A percentile compares a stretch with the other conserved stretches of the same genome.
phyloP scores from a whole-genome alignment of 1,284 basidiomycete species.

The Dichomitus squalens region DNA sequence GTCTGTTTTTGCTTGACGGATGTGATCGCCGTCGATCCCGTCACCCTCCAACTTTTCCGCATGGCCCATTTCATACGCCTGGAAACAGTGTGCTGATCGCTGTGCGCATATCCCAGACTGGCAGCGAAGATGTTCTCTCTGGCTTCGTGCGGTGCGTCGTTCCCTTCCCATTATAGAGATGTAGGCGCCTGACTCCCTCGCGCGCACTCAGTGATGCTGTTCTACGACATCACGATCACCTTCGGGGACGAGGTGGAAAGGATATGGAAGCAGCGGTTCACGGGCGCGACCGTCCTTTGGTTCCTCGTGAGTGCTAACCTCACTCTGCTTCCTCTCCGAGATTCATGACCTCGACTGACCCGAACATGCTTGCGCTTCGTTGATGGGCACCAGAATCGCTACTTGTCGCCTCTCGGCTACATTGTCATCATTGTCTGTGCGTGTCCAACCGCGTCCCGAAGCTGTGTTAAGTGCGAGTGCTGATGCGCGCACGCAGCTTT shows the following conservation, averaged over 20 bases:
- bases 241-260: conserved; percentile 34
- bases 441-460: conserved; percentile 2
- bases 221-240: conserved; percentile 32
- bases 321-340: neutral
- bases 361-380: neutral
- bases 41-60: neutral
- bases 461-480: conserved; percentile 4
- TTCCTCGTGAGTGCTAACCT: conserved; percentile 24
- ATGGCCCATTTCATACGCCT: neutral
- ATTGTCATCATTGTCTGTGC: conserved; percentile 32
- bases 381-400: conserved; percentile 28
- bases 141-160: conserved; percentile 30
- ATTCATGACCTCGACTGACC: neutral
- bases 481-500: conserved; percentile 20
- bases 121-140: conserved; percentile 33
- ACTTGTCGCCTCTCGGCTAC: conserved; percentile 31
- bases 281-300: conserved; percentile 32
- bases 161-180: neutral
- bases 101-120: conserved; percentile 14
- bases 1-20: neutral
- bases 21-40: neutral
- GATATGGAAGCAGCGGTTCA: conserved; percentile 33
- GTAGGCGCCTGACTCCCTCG: conserved; percentile 3
- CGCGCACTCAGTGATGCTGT: conserved; percentile 28
- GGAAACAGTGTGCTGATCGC: conserved; percentile 2